Evolutionary conservation across 23 red algal genomes (phyloP), one percentile per base, ranked within the genome.

Genomic region (Agarophyton chilense): DNA sequence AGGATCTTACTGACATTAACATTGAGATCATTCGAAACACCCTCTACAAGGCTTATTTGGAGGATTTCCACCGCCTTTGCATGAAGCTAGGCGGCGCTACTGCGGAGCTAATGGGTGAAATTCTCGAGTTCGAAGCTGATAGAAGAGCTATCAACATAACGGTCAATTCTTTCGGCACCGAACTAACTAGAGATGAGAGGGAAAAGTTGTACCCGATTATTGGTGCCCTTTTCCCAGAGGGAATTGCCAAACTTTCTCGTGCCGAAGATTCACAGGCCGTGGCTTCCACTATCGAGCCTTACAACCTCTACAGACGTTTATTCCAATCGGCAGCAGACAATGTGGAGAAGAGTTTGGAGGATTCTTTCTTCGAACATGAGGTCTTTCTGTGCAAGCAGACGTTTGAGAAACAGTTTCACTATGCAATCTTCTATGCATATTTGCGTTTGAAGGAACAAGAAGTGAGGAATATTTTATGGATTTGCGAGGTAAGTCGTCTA

Each of bases 21-120:
- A 93, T 98, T 78, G 96, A 98, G 77, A 98, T 98, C 53, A 98
- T 98, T 79, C 92, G 96, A 46, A 98, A 98, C 88, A 86, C 83
- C 9, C 71, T 98, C 18, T 98, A 98, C 96, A 98, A 98, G 90
- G 96, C 96, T 2, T 98, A 98, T 75, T 62, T 98, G 8, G 88
- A 86, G 24, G 96, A 98, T 75, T 98, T 98, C 70, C 64, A 93
- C 45, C 66, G 47, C 28, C 79, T 94, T 11, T 98, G 96, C 87
- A 61, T 71, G 50, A 72, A 84, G 70, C 72, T 98, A 24, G 96
- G 96, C 42, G 96, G 96, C 28, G 67, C 71, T 25, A 98, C 96
- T 26, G 96, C 89, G 22, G 82, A 95, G 33, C 66, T 95, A 40
- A 98, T 98, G 96, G 31, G 53, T 19, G 70, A 92, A 57, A 75